Conservation (phyloP, 1,139 yeast species). For the Pichia sp. region DNA sequence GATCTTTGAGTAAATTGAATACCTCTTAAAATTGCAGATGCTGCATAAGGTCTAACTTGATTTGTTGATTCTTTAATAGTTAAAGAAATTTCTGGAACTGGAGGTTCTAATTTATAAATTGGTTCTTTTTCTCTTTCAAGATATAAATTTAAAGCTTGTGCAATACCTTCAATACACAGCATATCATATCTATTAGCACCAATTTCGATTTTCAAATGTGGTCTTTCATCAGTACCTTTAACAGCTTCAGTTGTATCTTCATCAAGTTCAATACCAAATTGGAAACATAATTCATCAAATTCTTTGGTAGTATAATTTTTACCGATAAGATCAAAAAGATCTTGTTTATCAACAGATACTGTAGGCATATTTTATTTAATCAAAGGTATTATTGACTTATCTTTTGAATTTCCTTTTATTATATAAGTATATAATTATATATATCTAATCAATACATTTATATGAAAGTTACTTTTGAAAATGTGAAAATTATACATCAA, state of each 20-base stretch:
- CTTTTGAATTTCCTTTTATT: too few species aligned
- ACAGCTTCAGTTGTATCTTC: slow-evolving; percentile 89
- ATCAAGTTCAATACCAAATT: slow-evolving; percentile 94
- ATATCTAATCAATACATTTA: too few species aligned
- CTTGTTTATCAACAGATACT: slow-evolving; percentile 88
- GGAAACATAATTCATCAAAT: slow-evolving; percentile 95
- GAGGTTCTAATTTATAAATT: slow-evolving; percentile 54
- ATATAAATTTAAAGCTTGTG: slow-evolving; percentile 89
- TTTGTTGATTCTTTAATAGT: slow-evolving; percentile 71
- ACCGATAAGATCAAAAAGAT: slow-evolving; percentile 77
- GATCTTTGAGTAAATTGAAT: slow-evolving; percentile 74
- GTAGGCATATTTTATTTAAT: slow-evolving; percentile 68
- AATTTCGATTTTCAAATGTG: slow-evolving; percentile 91
- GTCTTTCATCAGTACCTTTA: slow-evolving; percentile 74
- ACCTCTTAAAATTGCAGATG: slow-evolving; percentile 85
- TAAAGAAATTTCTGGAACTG: slow-evolving; percentile 55
- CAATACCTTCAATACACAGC: slow-evolving; percentile 97
- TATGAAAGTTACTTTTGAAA: too few species aligned
- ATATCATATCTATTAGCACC: slow-evolving; percentile 98
- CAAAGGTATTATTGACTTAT: too few species aligned
- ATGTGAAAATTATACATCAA: too few species aligned
- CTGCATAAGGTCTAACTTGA: slow-evolving; percentile 83
- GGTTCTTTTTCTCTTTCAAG: slow-evolving; percentile 67
- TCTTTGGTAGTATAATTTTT: slow-evolving; percentile 79
- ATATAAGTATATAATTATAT: too few species aligned